A percentile compares a stretch with the other conserved stretches of the same genome.
These are phyloP conservation scores for Ammopiptanthus mongolicus DNA, from an alignment of 306 rosid genomes.

Conservation along the genomic window DNA sequence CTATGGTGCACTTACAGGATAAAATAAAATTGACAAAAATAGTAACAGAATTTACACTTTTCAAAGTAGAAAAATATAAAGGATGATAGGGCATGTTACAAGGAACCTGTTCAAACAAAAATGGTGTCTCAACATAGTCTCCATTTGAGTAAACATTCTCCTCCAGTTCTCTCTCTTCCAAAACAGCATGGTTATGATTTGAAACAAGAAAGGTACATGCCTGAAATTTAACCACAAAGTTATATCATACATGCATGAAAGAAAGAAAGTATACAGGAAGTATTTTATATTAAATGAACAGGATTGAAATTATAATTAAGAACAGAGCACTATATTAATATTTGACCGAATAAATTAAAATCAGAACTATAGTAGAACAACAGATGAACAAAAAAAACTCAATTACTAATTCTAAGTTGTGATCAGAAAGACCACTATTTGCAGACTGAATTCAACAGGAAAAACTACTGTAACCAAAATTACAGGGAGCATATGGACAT, in stretches of 20 bases:
- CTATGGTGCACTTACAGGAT: neutral
- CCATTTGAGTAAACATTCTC: constrained; percentile 64
- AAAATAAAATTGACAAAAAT: constrained; percentile 5
- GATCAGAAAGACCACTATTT: neutral
- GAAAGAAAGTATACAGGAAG: constrained; percentile 7
- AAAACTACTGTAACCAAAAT: neutral
- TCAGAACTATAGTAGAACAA: neutral
- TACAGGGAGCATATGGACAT: neutral
- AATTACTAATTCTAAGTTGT: neutral
- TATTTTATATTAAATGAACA: neutral
- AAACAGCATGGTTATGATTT: constrained; percentile 42
- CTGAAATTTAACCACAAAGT: constrained; percentile 39
- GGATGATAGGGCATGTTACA: neutral
- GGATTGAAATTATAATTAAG: neutral
- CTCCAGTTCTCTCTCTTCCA: constrained; percentile 69
- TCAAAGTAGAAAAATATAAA: neutral
- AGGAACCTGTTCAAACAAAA: constrained; percentile 71
- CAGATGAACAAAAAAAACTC: neutral
- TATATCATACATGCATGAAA: constrained; percentile 8
- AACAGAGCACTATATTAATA: neutral
- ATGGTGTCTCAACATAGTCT: constrained; percentile 54
- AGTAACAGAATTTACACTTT: neutral
- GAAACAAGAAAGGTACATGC: constrained; percentile 71
- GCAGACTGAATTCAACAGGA: neutral
- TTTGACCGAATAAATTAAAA: constrained; percentile 8